Evolutionary conservation across 805 yeast species (phyloP).

Genomic region (Ascoidea asiatica): DNA sequence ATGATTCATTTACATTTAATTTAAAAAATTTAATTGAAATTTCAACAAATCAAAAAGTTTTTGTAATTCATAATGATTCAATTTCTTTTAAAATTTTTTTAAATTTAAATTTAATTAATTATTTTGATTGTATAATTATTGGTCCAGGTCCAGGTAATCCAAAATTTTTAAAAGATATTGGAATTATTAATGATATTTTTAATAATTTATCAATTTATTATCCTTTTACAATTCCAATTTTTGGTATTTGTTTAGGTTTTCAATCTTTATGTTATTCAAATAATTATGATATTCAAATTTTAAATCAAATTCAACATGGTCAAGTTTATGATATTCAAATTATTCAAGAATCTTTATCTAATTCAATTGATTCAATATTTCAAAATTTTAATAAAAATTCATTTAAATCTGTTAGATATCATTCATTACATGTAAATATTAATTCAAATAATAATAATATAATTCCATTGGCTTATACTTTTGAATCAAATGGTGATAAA

Average conservation of each 20-base stretch:
- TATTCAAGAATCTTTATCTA: slow-evolving; percentile 5
- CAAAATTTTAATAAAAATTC: slow-evolving; percentile 20
- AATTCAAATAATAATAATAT: slow-evolving; percentile 22
- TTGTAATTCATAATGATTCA: slow-evolving; percentile 53
- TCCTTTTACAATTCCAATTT: slow-evolving; percentile 45
- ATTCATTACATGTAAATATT: slow-evolving; percentile 51
- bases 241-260: slow-evolving; percentile 91
- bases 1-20: slow-evolving; percentile 90
- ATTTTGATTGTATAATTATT: slow-evolving; percentile 63
- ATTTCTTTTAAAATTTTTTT: slow-evolving; percentile 17
- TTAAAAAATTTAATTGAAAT: slow-evolving; percentile 46
- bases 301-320: slow-evolving; percentile 68
- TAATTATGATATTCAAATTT: slow-evolving; percentile 41
- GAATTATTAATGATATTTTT: slow-evolving; percentile 53
- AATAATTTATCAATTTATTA: too few relatives aligned
- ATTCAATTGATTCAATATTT: slow-evolving; percentile 24
- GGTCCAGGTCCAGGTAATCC: slow-evolving; percentile 99
- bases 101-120: slow-evolving; percentile 18
- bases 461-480: slow-evolving; percentile 48
- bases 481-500: slow-evolving; percentile 16
- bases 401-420: slow-evolving; percentile 75
- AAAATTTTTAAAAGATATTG: slow-evolving; percentile 31
- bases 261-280: slow-evolving; percentile 60
- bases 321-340: slow-evolving; percentile 45
- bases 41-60: slow-evolving; percentile 35